These are phyloP conservation scores for Fusarium virguliforme DNA, from an alignment of 2,329 filamentous ascomycete species.

Conservation along the genomic window DNA sequence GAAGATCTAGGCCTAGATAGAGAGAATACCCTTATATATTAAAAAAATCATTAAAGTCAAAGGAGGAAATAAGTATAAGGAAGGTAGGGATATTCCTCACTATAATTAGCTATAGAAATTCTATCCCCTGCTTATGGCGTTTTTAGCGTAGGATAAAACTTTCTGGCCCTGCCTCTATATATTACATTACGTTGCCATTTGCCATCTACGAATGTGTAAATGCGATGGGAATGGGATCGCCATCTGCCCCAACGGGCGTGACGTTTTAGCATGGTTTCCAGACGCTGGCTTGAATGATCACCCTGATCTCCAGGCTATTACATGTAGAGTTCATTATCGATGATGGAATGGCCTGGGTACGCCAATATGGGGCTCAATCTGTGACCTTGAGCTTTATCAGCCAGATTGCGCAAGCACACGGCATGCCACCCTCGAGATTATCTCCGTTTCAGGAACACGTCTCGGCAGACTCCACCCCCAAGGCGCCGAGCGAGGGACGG, in stretches of 20 bases:
- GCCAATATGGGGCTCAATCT: constrained; percentile 1
- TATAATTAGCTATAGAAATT: too few species aligned
- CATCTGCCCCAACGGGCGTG: constrained; percentile 7
- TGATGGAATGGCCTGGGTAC: constrained; percentile 5
- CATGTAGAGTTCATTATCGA: constrained; percentile 11
- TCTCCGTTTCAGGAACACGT: constrained; percentile 11
- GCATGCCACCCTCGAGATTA: neutral
- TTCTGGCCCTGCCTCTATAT: too few species aligned
- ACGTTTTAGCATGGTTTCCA: constrained; percentile 3
- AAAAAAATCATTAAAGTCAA: too few species aligned
- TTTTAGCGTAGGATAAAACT: too few species aligned
- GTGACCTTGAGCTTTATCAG: neutral
- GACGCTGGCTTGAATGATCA: neutral
- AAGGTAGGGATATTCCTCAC: too few species aligned
- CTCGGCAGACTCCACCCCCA: constrained; percentile 23
- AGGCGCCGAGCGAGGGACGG: constrained; percentile 16
- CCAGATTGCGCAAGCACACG: constrained; percentile 12
- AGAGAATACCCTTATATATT: too few species aligned
- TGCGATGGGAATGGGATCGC: constrained; percentile 9
- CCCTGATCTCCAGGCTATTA: constrained; percentile 1
- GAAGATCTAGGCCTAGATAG: too few species aligned
- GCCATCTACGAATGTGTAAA: neutral
- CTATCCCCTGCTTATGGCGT: too few species aligned
- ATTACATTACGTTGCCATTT: constrained; percentile 13
- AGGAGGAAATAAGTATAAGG: too few species aligned